phyloP scores from a whole-genome alignment of 1,284 basidiomycete genomes.

The Trametes versicolor region DNA sequence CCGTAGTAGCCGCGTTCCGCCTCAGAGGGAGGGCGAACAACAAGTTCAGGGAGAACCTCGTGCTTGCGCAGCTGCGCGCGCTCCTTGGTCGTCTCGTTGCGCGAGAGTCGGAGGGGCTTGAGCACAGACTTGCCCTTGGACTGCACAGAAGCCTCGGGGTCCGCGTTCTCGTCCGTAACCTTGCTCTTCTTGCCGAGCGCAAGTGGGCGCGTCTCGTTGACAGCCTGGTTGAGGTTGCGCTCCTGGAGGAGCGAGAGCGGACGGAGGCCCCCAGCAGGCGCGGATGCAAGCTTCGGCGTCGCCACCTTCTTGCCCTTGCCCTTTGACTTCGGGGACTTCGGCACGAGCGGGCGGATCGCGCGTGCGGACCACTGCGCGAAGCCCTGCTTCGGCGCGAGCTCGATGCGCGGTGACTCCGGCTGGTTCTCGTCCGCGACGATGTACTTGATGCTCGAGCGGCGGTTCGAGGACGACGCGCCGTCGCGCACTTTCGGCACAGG shows the following conservation, averaged over 20 bases:
- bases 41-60: slow-evolving; percentile 55
- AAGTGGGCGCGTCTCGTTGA: slow-evolving; percentile 59
- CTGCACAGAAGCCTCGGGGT: slow-evolving; percentile 41
- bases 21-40: slow-evolving; percentile 56
- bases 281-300: slow-evolving; percentile 42
- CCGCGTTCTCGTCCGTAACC: slow-evolving; percentile 54
- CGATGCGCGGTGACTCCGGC: slow-evolving; percentile 43
- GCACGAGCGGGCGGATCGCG: slow-evolving; percentile 59
- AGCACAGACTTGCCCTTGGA: slow-evolving; percentile 52
- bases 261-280: slow-evolving; percentile 57
- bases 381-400: slow-evolving; percentile 45
- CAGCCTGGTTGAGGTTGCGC: slow-evolving; percentile 54
- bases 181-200: slow-evolving; percentile 60
- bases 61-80: slow-evolving; percentile 55
- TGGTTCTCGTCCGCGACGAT: slow-evolving; percentile 64
- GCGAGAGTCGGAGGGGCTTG: slow-evolving; percentile 64
- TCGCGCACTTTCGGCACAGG: slow-evolving; percentile 42
- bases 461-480: slow-evolving; percentile 32
- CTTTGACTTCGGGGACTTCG: slow-evolving; percentile 62
- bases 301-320: slow-evolving; percentile 55
- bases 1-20: slow-evolving; percentile 37
- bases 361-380: slow-evolving; percentile 60
- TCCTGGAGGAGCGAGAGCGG: slow-evolving; percentile 72
- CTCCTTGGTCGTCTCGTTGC: slow-evolving; percentile 69
- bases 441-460: slow-evolving; percentile 70